Percentiles rank a stretch among this genome's conserved stretches.
Evolutionary conservation across 805 yeast species (phyloP).

Genomic region (Metschnikowia lunata): DNA sequence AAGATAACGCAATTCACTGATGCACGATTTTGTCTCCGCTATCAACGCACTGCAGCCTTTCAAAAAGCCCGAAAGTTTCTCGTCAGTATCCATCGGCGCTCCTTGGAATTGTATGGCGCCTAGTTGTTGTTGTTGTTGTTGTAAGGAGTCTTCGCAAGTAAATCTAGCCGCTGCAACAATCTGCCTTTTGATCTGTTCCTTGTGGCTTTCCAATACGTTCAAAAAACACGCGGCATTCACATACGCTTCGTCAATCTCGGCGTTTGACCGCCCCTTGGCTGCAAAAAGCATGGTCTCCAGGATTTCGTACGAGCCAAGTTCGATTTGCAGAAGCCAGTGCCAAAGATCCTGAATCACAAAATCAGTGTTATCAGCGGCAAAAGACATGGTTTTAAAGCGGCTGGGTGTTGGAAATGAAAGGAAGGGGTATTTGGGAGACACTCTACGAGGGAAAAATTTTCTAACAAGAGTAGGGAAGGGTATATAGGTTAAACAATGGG

Average conservation of each 20-base stretch:
- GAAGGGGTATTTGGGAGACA: too few species aligned
- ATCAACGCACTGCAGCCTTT: background rate
- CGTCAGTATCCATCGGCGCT: background rate
- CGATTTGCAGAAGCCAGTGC: conserved; percentile 6
- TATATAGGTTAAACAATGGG: too few species aligned
- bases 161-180: background rate
- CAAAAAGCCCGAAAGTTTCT: background rate
- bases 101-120: too few species aligned
- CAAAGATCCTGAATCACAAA: conserved; percentile 3
- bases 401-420: too few species aligned
- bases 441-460: too few species aligned
- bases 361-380: background rate
- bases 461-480: too few species aligned
- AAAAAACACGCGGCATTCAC: background rate
- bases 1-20: background rate
- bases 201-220: background rate
- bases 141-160: background rate
- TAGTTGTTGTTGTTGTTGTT: too few species aligned
- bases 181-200: background rate
- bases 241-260: background rate
- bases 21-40: conserved; percentile 1
- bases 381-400: too few species aligned
- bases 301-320: background rate
- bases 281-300: background rate
- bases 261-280: background rate